Base-by-base conservation (phyloP, 2,329 filamentous ascomycete genomes). In the Akanthomyces lecanii region DNA sequence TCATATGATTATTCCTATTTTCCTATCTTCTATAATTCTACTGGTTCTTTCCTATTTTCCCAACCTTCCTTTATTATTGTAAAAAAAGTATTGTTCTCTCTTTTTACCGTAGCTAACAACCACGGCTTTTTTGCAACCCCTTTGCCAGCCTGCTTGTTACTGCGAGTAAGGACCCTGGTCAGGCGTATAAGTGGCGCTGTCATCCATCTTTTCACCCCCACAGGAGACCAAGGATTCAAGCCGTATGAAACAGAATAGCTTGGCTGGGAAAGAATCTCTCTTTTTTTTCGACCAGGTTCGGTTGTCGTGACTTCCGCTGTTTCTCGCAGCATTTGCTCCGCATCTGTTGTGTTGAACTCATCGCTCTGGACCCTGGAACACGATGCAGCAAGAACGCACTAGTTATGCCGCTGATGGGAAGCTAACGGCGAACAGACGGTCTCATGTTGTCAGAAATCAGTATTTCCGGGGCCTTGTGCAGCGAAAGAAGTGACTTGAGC, bases 151-250 rank as follows among this genome's bases (percentile, higher is more conserved):
- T 33, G 18, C 12, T 8, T 45, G 53, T 11, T 11, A n/a, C 48
- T 38, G 45, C 56, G 56, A 60, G 47, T 44, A 60, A 42, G 30
- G 12, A n/a, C 38, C 58, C 58, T 53, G 58, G 48, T 45, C 25
- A 44, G 48, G 58, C n/a, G 10, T 53, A 25, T 61, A 53, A 33
- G 58, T 61, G 48, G 58, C 23, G 58, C 58, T 53, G 50, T 61
- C 58, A 61, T 61, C 16, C 48, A 44, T 53, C 48, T 61, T 45
- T 51, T 44, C 40, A 18, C 48, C 48, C 58, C 44, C 47, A 44
- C n/a, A 47, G 12, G 25, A 23, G 6, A 30, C 28, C 47, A 21
- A 18, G 57, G 48, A 52, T 53, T 11, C n/a, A 25, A 42, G 12
- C 21, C 6, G 47, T 33, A 40, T 61, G 58, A 61, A 61, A 61